These are phyloP conservation scores for Pseudocercospora fuligena DNA, from an alignment of 2,329 filamentous ascomycete genomes.

Conservation along the genomic window DNA sequence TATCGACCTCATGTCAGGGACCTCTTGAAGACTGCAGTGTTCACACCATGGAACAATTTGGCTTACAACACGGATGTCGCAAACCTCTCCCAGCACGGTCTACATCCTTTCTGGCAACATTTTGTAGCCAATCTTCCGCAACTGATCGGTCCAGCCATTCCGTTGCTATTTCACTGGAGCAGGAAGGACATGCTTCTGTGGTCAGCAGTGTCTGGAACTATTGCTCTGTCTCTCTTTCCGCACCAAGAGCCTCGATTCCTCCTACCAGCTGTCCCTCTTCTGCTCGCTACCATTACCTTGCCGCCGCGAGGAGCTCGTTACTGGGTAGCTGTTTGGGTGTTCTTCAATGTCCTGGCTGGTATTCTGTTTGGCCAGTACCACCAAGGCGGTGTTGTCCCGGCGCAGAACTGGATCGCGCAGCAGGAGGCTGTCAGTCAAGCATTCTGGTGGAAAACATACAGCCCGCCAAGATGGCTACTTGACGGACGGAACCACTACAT, in stretches of 20 bases:
- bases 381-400: constrained; percentile 77
- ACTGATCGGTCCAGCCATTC: constrained; percentile 57
- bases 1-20: constrained; percentile 70
- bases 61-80: constrained; percentile 54
- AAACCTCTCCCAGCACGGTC: constrained; percentile 58
- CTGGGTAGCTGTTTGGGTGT: constrained; percentile 58
- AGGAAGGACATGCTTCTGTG: constrained; percentile 66
- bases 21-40: constrained; percentile 59
- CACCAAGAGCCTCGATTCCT: constrained; percentile 83
- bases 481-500: constrained; percentile 75
- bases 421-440: constrained; percentile 70
- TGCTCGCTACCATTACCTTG: constrained; percentile 73
- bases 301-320: constrained; percentile 54
- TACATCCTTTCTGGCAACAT: constrained; percentile 60
- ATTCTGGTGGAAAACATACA: constrained; percentile 87
- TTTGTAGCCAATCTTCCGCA: constrained; percentile 57
- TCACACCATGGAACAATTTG: constrained; percentile 60
- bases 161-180: constrained; percentile 53
- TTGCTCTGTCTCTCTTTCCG: constrained; percentile 73
- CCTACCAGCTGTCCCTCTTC: constrained; percentile 74
- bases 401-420: constrained; percentile 74
- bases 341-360: constrained; percentile 71
- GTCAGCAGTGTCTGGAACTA: constrained; percentile 74
- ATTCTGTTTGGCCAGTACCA: constrained; percentile 80
- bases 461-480: constrained; percentile 78